Evolutionary conservation across 257 asterid species (phyloP), one percentile per base, ranked within the genome.

Genomic region (Eucommia ulmoides): DNA sequence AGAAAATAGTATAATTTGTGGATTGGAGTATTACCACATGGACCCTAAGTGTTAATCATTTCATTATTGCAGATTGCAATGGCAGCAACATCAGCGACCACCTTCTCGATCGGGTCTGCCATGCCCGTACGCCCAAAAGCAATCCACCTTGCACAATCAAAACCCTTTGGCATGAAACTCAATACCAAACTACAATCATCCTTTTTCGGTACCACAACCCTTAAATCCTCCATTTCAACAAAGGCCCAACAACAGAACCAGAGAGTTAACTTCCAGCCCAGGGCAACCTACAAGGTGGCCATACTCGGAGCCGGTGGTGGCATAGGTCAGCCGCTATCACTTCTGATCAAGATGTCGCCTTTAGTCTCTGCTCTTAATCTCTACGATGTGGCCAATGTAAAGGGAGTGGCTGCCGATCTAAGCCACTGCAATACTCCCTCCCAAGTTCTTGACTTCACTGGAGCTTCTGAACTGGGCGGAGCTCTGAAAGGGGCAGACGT

Each of bases 351-450:
- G 68, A 85, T 85, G 95, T 85, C 95, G 3, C 95, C 93, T 0
- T 55, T 85, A n/a, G 95, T 85, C 23, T 77, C 93, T 15, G 54
- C 62, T 11, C 42, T 85, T 56, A 73, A 77, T 51, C 93, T 85
- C 33, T 85, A 82, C 22, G 95, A 85, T 71, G 65, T 82, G 25
- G 93, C 92, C 12, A 85, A 85, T 49, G 95, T 82, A 46, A 85
- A 79, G 63, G 93, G 93, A 48, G 95, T 85, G 54, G 83, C 95
- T 1, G 81, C 93, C 19, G 95, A 85, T 56, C 84, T 85, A 45
- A 82, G 93, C 60, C 95, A 85, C 67, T 85, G 95, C 78, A 85
- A 79, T 65, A 85, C 95, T 7, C 93, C 95, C 4, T 77, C 95
- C 21, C 64, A 63, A 67, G 88, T 85, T 44, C 56, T 68, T 0